A percentile compares a stretch with the other conserved stretches of the same genome.
Evolutionary conservation across 805 yeast genomes (phyloP).

Genomic region (Candida patagonica): DNA sequence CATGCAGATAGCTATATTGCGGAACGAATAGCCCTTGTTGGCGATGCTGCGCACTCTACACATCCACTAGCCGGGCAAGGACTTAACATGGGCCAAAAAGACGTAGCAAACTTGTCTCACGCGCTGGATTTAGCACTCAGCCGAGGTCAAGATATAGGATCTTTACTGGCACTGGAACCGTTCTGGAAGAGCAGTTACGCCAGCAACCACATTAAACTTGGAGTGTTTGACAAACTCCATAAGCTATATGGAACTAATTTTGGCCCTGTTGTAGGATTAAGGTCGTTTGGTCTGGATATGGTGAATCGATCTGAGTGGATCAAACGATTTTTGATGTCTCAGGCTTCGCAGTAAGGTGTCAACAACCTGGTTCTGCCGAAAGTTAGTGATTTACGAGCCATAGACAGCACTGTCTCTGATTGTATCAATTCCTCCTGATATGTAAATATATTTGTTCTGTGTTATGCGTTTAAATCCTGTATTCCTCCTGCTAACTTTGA

Average conservation of each 20-base stretch:
- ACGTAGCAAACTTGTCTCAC: constrained; percentile 60
- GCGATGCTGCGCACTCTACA: constrained; percentile 97
- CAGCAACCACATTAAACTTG: constrained; percentile 67
- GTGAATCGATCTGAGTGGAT: constrained; percentile 55
- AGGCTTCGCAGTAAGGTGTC: constrained; percentile 30
- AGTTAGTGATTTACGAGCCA: too few species aligned
- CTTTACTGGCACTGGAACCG: constrained; percentile 69
- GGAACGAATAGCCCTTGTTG: constrained; percentile 84
- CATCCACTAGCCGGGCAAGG: constrained; percentile 99
- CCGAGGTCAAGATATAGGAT: constrained; percentile 85
- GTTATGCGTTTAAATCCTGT: too few species aligned
- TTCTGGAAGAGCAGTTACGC: constrained; percentile 81
- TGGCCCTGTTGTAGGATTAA: constrained; percentile 61
- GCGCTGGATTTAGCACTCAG: constrained; percentile 62
- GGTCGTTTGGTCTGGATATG: constrained; percentile 68
- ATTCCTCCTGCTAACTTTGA: too few species aligned
- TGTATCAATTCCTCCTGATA: too few species aligned
- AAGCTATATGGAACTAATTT: constrained; percentile 71
- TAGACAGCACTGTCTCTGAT: too few species aligned
- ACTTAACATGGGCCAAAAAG: constrained; percentile 93
- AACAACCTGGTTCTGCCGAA: too few species aligned
- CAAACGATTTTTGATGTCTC: constrained; percentile 60
- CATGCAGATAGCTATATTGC: constrained; percentile 86
- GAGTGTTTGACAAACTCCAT: constrained; percentile 86
- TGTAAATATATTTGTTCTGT: too few species aligned